Evolutionary conservation across 192 early-diverging fungal species (phyloP).

Genomic region (Chytriomyces hyalinus): DNA sequence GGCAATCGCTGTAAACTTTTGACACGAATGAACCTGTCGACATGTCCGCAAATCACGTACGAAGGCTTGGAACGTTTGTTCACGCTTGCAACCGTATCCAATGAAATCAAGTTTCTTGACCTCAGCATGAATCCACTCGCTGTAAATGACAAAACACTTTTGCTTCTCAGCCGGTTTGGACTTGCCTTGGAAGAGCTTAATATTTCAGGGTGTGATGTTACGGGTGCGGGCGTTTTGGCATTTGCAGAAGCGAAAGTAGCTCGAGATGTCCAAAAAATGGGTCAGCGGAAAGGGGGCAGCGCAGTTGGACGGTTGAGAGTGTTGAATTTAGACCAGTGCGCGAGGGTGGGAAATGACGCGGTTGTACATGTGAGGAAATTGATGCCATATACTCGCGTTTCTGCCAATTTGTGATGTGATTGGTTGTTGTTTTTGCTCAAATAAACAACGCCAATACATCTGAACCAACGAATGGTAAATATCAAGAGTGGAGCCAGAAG

Average conservation of each 20-base stretch:
- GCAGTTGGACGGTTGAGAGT: neutral
- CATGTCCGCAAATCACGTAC: conserved; percentile 16
- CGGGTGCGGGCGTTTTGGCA: conserved; percentile 9
- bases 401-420: conserved; percentile 15
- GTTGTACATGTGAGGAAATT: conserved; percentile 10
- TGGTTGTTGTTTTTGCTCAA: too few species aligned
- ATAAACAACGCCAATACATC: too few species aligned
- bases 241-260: conserved; percentile 15
- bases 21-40: conserved; percentile 12
- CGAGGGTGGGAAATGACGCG: conserved; percentile 12
- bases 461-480: too few species aligned
- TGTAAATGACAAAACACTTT: conserved; percentile 21
- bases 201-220: conserved; percentile 12
- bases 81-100: neutral
- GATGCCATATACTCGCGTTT: neutral
- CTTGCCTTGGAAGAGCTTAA: conserved; percentile 11
- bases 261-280: neutral
- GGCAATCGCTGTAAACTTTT: conserved; percentile 21
- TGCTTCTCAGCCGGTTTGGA: neutral
- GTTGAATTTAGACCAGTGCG: conserved; percentile 9
- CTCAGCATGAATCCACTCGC: neutral
- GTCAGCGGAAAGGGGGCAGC: neutral
- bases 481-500: too few species aligned
- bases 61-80: neutral
- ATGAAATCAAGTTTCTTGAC: conserved; percentile 8